Base-by-base conservation (phyloP, 108 stramenopile genomes). In the Parietichytrium sp. region DNA sequence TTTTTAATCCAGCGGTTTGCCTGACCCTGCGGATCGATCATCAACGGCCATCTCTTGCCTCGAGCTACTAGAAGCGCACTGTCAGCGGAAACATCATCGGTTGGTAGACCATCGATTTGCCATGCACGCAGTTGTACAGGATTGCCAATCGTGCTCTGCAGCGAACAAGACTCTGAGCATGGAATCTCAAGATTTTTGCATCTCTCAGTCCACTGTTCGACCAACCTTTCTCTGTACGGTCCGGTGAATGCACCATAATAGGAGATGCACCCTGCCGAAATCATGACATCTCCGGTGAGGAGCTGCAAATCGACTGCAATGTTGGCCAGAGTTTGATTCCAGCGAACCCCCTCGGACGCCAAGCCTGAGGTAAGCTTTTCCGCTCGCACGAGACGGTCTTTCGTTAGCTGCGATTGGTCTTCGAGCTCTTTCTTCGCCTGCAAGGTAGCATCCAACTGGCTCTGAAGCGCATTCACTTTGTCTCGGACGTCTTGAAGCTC, bases 1-100 rank as follows among this genome's bases (percentile, higher is more conserved):
- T 88, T 88, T 20, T 86, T 87, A 47, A 91, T 87, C 91, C 91
- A 91, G 52, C 79, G 79, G 54, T 91, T 90, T 10, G 91, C 91
- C 61, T 91, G 91, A 25, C 85, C 87, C 83, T 91, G 91, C 0
- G 91, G 91, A 50, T 91, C 91, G 80, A 91, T 91, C 88, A 90
- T 89, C 29, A 91, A 81, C 4, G 91, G 91, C 91, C 91, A 91
- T 31, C 91, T 79, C 29, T 83, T 48, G 29, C 88, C 88, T 38
- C 86, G 80, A 7, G 84, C 84, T 4, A 90, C 91, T 15, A 91
- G 80, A 16, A 91, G 86, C 16, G 89, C 91, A 42, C 82, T 87
- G 78, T 91, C 87, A 20, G 87, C 84, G 3, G 87, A 88, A 31
- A 91, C 91, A 23, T 80, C 78, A 54, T 91, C 91, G 12, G 91